Evolutionary conservation across 345 rosid genomes (phyloP), one percentile per base, ranked within the genome.

Genomic region (Lepidium sativum): DNA sequence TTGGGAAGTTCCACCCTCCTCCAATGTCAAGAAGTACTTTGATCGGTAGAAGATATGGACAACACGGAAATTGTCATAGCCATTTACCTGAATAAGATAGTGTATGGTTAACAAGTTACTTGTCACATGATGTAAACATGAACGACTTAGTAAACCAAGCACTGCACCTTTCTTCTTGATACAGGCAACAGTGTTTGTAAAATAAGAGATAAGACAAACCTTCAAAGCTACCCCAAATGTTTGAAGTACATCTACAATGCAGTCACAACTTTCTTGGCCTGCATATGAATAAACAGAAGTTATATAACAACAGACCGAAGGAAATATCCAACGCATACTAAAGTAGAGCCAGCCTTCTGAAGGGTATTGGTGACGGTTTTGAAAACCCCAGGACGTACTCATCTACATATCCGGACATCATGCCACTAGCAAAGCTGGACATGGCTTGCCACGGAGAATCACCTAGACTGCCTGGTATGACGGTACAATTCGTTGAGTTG

Each of bases 11-110:
- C 75, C 66, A 54, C 71, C 72, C 16, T 31, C 69, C 25, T 15
- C 52, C 67, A 81, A 75, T 45, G 82, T 76, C 73, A 94, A 75
- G 65, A 81, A 83, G 79, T 86, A 90, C 76, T 94, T 92, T 76
- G 96, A 85, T 37, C 80, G 82, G 72, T 84, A 87, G 63, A 84
- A 81, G 42, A 87, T 79, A 80, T 94, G 92, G 70, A 94, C 91
- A 67, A 87, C 69, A 39, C 82, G 84, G 48, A 82, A 69, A 75
- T 80, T 76, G 31, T 83, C 83, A 78, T 73, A 88, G 43, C 86
- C 86, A 65, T 90, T 86, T 45, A 87, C 90, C 99, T 94, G 86
- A 40, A 49, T 54, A 60, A 71, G 35, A 33, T 17, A 35, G 16
- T 1, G 25, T 51, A 32, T 52, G 6, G 47, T 61, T 54, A 70